Evolutionary conservation across 306 rosid species (phyloP), one percentile per base, ranked within the genome.

Genomic region (Oemleria cerasiformis): DNA sequence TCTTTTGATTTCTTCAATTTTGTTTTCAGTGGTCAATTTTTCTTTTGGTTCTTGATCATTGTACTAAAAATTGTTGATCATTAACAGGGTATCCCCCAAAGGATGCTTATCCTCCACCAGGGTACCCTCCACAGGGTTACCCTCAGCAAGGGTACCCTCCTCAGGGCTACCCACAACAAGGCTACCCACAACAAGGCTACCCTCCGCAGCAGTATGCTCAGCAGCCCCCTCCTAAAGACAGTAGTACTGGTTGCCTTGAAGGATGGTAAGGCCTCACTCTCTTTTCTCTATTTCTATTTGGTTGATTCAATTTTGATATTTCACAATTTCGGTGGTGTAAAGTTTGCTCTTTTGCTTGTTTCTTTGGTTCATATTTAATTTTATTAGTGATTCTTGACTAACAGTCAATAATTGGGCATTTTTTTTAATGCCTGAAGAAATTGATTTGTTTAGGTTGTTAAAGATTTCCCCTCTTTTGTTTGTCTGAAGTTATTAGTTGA

Each of bases 61-160:
- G 13, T 65, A 6, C 17, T 30, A 11, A 41, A 2, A 54, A 21
- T 36, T 57, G 8, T 25, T 30, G 55, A 45, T 4, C 3, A 43
- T 47, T 17, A 19, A 51, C 21, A 91, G 96, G 97, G 65, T 91
- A 88, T 67, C 97, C 98, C 71, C 87, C 90, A 3, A 94, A 94
- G 64, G 96, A 87, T 48, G 92, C 82, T 40, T 86, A 86, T 61
- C 87, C 97, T 2, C 96, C 92, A 6, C 84, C 77, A 14, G 82
- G 79, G 0, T 90, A 82, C 61, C 85, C 80, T 14, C 77, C 57
- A 2, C 74, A 79, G 9, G 80, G 85, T 0, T 68, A 82, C 39
- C 80, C 86, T 8, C 55, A 74, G 0, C 75, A 67, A 8, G 82
- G 75, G 3, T 82, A 82, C 45, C 67, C 74, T 62, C 80, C 49